phyloP scores from a whole-genome alignment of 2,329 filamentous ascomycete species.

The Podosphaera fusca region DNA sequence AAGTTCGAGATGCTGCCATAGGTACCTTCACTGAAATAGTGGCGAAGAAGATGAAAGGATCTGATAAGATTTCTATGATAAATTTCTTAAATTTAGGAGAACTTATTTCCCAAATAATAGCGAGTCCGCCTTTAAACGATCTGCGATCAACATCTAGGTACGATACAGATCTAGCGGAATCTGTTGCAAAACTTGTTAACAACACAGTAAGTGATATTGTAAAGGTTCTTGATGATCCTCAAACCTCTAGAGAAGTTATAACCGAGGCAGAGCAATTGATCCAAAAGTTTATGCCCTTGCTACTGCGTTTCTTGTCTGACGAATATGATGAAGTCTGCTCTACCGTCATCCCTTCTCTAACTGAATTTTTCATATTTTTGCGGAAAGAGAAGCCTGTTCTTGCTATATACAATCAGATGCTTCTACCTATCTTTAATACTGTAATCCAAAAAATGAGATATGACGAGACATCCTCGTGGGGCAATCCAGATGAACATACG shows the following conservation, averaged over 20 bases:
- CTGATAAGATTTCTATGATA: conserved; percentile 88
- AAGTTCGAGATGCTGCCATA: conserved; percentile 72
- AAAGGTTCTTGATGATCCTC: conserved; percentile 50
- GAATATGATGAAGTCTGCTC: conserved; percentile 97
- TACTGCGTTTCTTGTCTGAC: conserved; percentile 87
- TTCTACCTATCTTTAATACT: conserved; percentile 71
- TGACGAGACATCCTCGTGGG: conserved; percentile 85
- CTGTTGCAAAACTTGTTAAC: conserved; percentile 88
- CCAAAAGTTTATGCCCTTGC: conserved; percentile 61
- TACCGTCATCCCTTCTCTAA: conserved; percentile 79
- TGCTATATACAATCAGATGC: conserved; percentile 53
- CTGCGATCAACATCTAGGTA: conserved; percentile 64
- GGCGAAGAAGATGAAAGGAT: conserved; percentile 88
- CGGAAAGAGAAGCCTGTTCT: conserved; percentile 59
- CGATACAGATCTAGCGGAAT: conserved; percentile 86
- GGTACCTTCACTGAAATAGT: conserved; percentile 92
- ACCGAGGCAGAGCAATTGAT: conserved; percentile 61
- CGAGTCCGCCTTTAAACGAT: conserved; percentile 58
- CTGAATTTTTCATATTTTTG: conserved; percentile 75
- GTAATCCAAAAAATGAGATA: conserved; percentile 95
- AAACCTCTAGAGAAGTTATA: conserved; percentile 37
- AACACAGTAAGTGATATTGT: conserved; percentile 72
- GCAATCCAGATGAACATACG: conserved; percentile 78
- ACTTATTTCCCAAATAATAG: conserved; percentile 67
- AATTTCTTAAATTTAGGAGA: conserved; percentile 67